Evolutionary conservation across 352 stramenopile genomes (phyloP).

Genomic region (Achlya hypogyna): DNA sequence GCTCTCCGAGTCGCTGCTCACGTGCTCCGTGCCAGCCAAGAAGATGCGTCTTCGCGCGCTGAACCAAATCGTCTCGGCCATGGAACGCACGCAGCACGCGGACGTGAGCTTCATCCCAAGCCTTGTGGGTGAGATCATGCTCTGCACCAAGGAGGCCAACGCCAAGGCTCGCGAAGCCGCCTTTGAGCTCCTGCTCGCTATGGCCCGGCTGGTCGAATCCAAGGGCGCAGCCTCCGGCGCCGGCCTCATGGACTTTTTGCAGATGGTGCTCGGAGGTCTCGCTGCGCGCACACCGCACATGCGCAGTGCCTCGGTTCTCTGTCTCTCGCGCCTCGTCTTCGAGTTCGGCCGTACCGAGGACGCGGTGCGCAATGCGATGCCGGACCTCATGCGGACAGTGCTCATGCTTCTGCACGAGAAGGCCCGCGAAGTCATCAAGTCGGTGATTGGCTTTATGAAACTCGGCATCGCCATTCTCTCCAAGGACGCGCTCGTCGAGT

Average conservation of each 20-base stretch:
- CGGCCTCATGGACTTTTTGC: conserved; percentile 84
- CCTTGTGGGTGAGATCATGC: conserved; percentile 91
- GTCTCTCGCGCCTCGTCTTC: conserved; percentile 91
- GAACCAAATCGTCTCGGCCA: conserved; percentile 65
- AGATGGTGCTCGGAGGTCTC: conserved; percentile 89
- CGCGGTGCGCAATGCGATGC: conserved; percentile 67
- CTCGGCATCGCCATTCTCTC: conserved; percentile 88
- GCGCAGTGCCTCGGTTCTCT: conserved; percentile 92
- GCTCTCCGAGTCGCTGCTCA: conserved; percentile 90
- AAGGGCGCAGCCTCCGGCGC: conserved; percentile 17
- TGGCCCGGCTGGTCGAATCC: conserved; percentile 58
- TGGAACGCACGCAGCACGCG: conserved; percentile 57
- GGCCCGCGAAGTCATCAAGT: conserved; percentile 94
- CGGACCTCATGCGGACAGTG: conserved; percentile 86
- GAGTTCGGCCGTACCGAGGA: conserved; percentile 77
- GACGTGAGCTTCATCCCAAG: conserved; percentile 70
- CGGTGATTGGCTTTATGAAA: conserved; percentile 93
- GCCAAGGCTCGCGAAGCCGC: conserved; percentile 85
- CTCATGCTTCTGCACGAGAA: conserved; percentile 90
- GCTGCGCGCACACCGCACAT: conserved; percentile 92
- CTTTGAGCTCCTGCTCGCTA: conserved; percentile 77
- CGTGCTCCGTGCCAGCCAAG: conserved; percentile 91
- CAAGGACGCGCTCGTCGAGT: conserved; percentile 80
- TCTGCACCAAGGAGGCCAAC: conserved; percentile 97
- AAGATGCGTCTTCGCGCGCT: conserved; percentile 92